Percentiles rank a stretch among this genome's conserved stretches.
phyloP scores from a whole-genome alignment of 2,329 filamentous ascomycete species.

The Colletotrichum destructivum region DNA sequence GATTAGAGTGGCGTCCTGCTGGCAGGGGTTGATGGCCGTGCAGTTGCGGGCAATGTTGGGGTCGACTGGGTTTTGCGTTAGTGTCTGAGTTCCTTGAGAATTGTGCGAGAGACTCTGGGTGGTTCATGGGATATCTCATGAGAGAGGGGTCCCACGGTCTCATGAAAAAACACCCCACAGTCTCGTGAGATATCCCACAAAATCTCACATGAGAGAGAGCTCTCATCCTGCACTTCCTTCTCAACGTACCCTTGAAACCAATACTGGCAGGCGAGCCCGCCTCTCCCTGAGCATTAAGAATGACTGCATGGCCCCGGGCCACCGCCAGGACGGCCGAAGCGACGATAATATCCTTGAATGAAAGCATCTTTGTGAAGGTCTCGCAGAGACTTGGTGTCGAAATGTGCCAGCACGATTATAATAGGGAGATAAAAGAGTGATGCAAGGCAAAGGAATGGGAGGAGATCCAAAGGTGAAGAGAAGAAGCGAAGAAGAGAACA shows the following conservation, averaged over 20 bases:
- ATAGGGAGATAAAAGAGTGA: conserved; percentile 49
- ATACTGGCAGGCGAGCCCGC: conserved; percentile 62
- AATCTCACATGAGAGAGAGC: too few species aligned
- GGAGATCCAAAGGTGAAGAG: conserved; percentile 44
- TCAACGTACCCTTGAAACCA: conserved; percentile 62
- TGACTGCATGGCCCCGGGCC: conserved; percentile 61
- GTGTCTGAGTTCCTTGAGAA: conserved; percentile 4
- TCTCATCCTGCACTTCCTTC: background rate
- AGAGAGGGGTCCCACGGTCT: background rate
- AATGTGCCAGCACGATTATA: conserved; percentile 44
- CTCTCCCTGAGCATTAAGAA: conserved; percentile 63
- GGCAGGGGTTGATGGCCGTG: conserved; percentile 75
- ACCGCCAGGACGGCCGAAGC: conserved; percentile 54
- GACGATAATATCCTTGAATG: conserved; percentile 52
- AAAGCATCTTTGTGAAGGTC: conserved; percentile 53
- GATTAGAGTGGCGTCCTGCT: conserved; percentile 76
- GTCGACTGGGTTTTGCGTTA: conserved; percentile 58
- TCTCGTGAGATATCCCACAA: too few species aligned
- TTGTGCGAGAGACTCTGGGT: conserved; percentile 16
- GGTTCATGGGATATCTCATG: background rate
- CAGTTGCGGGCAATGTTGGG: conserved; percentile 72
- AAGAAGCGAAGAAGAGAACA: conserved; percentile 44
- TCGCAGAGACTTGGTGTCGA: conserved; percentile 39
- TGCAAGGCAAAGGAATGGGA: conserved; percentile 43
- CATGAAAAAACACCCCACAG: too few species aligned